A percentile compares a stretch with the other conserved stretches of the same genome.
Evolutionary conservation across 106 monocot genomes (phyloP).

Genomic region (Ottelia alismoides): DNA sequence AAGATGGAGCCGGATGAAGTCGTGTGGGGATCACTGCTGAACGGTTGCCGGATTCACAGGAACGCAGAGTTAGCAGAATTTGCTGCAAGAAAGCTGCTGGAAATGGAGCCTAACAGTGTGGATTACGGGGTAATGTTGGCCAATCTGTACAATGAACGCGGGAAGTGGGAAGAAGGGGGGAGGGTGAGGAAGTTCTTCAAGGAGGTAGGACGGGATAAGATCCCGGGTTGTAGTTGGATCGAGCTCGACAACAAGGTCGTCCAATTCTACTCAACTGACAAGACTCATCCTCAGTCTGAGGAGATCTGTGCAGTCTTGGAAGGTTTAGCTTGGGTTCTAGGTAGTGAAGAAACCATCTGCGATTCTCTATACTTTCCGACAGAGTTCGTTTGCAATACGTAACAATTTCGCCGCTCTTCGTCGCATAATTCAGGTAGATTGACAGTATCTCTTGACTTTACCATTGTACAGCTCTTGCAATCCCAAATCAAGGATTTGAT

Average conservation of each 20-base stretch:
- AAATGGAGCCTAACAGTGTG: slow-evolving; percentile 48
- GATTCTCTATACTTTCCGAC: too few relatives aligned
- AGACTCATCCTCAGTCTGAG: slow-evolving; percentile 29
- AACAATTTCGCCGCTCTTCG: too few relatives aligned
- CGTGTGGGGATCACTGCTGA: slow-evolving; percentile 89
- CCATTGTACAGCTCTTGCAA: too few relatives aligned
- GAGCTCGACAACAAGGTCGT: slow-evolving; percentile 53
- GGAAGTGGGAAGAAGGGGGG: slow-evolving; percentile 77
- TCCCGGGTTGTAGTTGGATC: slow-evolving; percentile 97
- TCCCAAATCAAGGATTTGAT: too few relatives aligned
- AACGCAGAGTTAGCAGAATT: slow-evolving; percentile 44
- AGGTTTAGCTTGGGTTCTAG: slow-evolving; percentile 14
- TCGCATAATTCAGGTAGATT: too few relatives aligned
- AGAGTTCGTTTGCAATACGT: too few relatives aligned
- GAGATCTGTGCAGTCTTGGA: slow-evolving; percentile 48
- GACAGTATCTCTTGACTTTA: too few relatives aligned
- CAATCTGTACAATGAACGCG: slow-evolving; percentile 68
- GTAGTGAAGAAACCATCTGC: too few relatives aligned
- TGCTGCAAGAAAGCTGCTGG: slow-evolving; percentile 48
- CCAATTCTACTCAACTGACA: slow-evolving; percentile 69
- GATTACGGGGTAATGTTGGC: slow-evolving; percentile 71
- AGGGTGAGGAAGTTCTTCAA: slow-evolving; percentile 67
- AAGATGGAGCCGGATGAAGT: slow-evolving; percentile 73
- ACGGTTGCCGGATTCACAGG: slow-evolving; percentile 73
- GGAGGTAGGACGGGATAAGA: slow-evolving; percentile 48